Base-by-base conservation (phyloP, 495 filamentous ascomycete genomes). In the Acidiella bohemica region DNA sequence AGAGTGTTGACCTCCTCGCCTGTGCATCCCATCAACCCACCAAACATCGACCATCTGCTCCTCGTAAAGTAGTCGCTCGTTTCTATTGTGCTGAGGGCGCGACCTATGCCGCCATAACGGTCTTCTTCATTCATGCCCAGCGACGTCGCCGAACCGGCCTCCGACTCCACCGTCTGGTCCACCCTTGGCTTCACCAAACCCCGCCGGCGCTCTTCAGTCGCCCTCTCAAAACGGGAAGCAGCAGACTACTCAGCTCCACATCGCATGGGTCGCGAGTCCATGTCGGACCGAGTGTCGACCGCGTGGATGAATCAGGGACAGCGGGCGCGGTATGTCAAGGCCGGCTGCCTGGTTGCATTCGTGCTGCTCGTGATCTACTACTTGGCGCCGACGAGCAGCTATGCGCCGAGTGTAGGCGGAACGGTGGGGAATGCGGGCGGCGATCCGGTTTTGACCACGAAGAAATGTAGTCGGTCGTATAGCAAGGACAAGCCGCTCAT, bases 401-500 rank as follows among this genome's bases (percentile, higher is more conserved):
- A 10, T 12, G 5, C 34, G n/a, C 11, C 22, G 18, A 31, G 19
- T 10, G 14, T 39, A 12, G 17, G 19, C 8, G 45, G 39, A 2
- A 10, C 21, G 14, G 50, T 39, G 10, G 31, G 36, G 25, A 43
- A 40, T 18, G 27, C 39, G 2, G 46, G 47, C 5, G 59, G 53
- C 12, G 49, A 55, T 44, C 65, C 70, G 0, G 67, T 75, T 0
- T 64, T 70, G 29, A 69, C 70, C 38, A 80, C 77, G 42, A 62
- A 73, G 25, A 80, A 72, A 63, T 97, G 90, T 70, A 75, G 75
- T 33, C 82, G 76, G 56, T 83, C 88, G 20, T 75, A 67, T 59
- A 82, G 84, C 40, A 71, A 76, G 23, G 75, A 27, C 30, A 97
- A 93, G 64, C 92, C 92, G 19, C 67, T 97, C 48, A 78, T 95